Base-by-base conservation (phyloP, 345 rosid species). In the Euphorbia peplus region DNA sequence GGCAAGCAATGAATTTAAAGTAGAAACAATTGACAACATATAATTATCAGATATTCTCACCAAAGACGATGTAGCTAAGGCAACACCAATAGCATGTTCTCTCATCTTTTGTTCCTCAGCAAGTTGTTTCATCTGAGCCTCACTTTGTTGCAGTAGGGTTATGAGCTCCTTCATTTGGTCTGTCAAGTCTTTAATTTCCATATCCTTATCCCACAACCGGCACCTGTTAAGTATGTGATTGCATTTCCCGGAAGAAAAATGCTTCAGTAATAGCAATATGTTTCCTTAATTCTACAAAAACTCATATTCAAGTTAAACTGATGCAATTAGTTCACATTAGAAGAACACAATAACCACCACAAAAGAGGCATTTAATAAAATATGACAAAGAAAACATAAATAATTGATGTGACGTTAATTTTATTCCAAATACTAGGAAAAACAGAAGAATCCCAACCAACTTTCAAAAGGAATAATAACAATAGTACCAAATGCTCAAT, bases 61-160 rank as follows among this genome's bases (percentile, higher is more conserved):
- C 81, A 70, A 80, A 71, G 83, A 48, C 72, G 90, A 76, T 8
- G 66, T 37, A 59, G 76, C 76, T 28, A 67, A 67, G 48, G 71
- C 71, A 66, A 60, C 28, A 32, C 66, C 60, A 60, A 66, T 52
- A 59, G 62, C 71, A 51, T 73, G 76, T 26, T 73, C 76, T 53
- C 71, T 73, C 60, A 66, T 18, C 71, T 60, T 73, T 42, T 65
- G 60, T 66, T 73, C 76, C 76, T 66, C 42, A 30, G 50, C 61
- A 28, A 73, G 59, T 66, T 73, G 67, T 41, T 66, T 73, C 58
- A 61, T 60, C 37, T 67, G 66, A 7, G 15, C 57, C 61, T 66
- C 71, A 37, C 76, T 67, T 60, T 73, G 66, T 59, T 22, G 60
- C n/a, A 73, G 44, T 24, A 66, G 62, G 42, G 13, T 60, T 18